phyloP scores from a whole-genome alignment of 768 basidiomycete genomes.

The Lentinula edodes region DNA sequence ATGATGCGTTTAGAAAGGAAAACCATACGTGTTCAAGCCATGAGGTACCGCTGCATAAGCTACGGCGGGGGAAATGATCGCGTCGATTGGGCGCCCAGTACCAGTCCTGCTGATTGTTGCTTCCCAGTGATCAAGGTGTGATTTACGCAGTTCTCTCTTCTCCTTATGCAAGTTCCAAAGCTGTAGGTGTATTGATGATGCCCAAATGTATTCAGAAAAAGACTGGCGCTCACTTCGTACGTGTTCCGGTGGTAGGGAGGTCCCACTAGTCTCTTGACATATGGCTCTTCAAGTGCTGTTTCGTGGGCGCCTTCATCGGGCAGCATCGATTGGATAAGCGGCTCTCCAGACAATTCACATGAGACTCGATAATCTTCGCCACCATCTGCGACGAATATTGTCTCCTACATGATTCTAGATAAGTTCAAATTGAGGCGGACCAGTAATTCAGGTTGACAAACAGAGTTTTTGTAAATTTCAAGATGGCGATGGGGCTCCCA shows the following conservation, averaged over 20 bases:
- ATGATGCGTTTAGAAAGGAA: neutral
- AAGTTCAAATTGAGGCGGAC: neutral
- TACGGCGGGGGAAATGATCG: constrained; percentile 61
- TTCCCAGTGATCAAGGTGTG: constrained; percentile 62
- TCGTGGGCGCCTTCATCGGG: constrained; percentile 19
- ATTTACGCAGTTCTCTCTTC: constrained; percentile 43
- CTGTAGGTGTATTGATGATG: neutral
- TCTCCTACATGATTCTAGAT: constrained; percentile 18
- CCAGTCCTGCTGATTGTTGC: constrained; percentile 43
- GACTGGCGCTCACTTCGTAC: constrained; percentile 23
- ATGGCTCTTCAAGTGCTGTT: constrained; percentile 10
- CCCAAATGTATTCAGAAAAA: neutral
- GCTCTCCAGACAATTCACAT: constrained; percentile 46
- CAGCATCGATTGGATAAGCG: constrained; percentile 45
- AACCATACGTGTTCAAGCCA: constrained; percentile 46
- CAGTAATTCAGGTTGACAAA: constrained; percentile 11
- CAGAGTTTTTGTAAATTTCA: constrained; percentile 38
- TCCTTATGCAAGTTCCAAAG: constrained; percentile 63
- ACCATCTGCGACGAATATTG: constrained; percentile 43
- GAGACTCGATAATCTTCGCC: constrained; percentile 38
- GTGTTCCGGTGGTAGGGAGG: constrained; percentile 19
- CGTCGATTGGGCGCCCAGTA: constrained; percentile 72
- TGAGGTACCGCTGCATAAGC: constrained; percentile 62
- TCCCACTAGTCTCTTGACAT: constrained; percentile 3
- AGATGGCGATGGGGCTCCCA: constrained; percentile 56